phyloP scores from a whole-genome alignment of 2,329 filamentous ascomycete species.

The Colletotrichum trifolii region DNA sequence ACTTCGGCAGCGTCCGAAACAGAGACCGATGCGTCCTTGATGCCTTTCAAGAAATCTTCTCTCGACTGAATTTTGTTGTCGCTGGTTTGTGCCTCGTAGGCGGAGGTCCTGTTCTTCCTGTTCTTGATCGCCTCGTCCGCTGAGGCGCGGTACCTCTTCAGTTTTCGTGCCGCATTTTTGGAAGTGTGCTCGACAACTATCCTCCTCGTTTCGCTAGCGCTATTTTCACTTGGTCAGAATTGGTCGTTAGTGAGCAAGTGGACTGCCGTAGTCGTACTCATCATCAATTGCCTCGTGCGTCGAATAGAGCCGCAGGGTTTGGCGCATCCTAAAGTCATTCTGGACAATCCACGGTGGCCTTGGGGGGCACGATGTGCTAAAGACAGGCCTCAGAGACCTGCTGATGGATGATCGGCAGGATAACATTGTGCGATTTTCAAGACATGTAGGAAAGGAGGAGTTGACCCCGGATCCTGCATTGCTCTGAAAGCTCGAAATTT shows the following conservation, averaged over 20 bases:
- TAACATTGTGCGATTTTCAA: background rate
- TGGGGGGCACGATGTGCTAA: background rate
- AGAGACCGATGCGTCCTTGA: background rate
- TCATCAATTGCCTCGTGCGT: too few species aligned
- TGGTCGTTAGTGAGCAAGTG: too few species aligned
- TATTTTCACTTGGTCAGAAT: too few species aligned
- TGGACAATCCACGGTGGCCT: constrained; percentile 6
- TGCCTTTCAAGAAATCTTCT: background rate
- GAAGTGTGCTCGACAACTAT: too few species aligned
- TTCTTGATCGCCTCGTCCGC: too few species aligned
- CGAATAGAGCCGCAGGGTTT: background rate
- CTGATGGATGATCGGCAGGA: constrained; percentile 9
- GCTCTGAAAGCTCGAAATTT: background rate
- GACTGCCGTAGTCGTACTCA: too few species aligned
- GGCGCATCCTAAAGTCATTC: constrained; percentile 1
- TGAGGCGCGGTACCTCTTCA: too few species aligned
- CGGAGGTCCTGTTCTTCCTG: too few species aligned
- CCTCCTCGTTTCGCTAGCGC: too few species aligned
- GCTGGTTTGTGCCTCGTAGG: too few species aligned
- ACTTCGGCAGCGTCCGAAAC: constrained; percentile 27
- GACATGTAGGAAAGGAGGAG: too few species aligned
- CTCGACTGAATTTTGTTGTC: background rate
- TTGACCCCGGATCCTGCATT: background rate
- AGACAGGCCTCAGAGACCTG: constrained; percentile 2
- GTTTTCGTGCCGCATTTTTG: too few species aligned